Conservation (phyloP, 192 early-diverging fungal species). For the Gaertneriomyces semiglobifer region DNA sequence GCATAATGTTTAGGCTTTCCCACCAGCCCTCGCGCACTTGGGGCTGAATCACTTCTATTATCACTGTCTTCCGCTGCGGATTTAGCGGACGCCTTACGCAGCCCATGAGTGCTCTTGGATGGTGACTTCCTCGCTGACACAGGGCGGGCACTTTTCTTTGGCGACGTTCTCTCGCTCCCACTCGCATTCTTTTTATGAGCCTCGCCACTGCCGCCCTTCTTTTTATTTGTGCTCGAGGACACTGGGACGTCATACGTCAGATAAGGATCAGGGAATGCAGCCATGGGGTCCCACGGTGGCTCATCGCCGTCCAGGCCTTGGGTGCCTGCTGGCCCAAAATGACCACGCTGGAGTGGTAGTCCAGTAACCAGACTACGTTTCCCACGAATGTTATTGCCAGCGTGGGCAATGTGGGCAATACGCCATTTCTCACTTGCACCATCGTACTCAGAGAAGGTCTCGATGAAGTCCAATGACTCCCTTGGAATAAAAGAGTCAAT, state of each 20-base stretch:
- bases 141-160: slow-evolving; percentile 1
- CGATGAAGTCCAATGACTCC: slow-evolving; percentile 46
- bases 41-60: background rate
- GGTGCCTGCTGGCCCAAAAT: slow-evolving; percentile 12
- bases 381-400: slow-evolving; percentile 60
- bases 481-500: slow-evolving; percentile 54
- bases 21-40: slow-evolving; percentile 28
- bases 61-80: background rate
- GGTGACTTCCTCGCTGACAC: slow-evolving; percentile 7
- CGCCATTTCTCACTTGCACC: slow-evolving; percentile 59
- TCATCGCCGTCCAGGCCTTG: slow-evolving; percentile 32
- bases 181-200: slow-evolving; percentile 1
- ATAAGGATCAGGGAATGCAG: slow-evolving; percentile 56
- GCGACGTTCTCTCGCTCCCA: slow-evolving; percentile 4
- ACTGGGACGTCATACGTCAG: slow-evolving; percentile 53
- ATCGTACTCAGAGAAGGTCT: slow-evolving; percentile 55
- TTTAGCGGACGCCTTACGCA: background rate
- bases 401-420: slow-evolving; percentile 52
- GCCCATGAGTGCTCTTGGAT: slow-evolving; percentile 3
- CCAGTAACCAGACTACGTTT: slow-evolving; percentile 48
- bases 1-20: slow-evolving; percentile 35
- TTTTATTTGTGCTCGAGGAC: slow-evolving; percentile 26
- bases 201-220: slow-evolving; percentile 12
- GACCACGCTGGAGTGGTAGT: slow-evolving; percentile 37
- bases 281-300: slow-evolving; percentile 52